Conservation (phyloP, 2,329 filamentous ascomycete species). For the Claviceps pazoutovae region DNA sequence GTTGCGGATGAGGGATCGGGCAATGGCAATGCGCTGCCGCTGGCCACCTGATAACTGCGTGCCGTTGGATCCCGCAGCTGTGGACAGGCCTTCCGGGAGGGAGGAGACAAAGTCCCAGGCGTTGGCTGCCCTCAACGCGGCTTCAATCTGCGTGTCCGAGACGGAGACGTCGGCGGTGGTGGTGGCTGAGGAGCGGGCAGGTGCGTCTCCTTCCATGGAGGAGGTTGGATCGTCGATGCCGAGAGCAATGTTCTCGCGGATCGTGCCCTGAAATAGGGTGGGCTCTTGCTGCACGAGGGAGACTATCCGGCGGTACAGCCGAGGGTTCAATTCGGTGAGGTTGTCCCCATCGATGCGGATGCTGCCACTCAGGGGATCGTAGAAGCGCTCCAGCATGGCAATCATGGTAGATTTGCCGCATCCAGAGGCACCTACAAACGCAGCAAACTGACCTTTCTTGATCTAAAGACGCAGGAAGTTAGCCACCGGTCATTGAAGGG, state of each 20-base stretch:
- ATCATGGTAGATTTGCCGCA: slow-evolving; percentile 50
- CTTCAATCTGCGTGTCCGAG: slow-evolving; percentile 23
- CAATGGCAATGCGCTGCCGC: slow-evolving; percentile 10
- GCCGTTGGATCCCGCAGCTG: slow-evolving; percentile 56
- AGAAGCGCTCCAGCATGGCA: slow-evolving; percentile 33
- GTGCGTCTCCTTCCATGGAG: slow-evolving; percentile 7
- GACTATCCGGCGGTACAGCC: slow-evolving; percentile 36
- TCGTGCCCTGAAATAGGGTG: slow-evolving; percentile 62
- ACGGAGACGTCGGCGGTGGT: slow-evolving; percentile 7
- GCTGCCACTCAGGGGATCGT: slow-evolving; percentile 28
- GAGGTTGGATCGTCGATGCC: slow-evolving; percentile 8
- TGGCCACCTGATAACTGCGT: slow-evolving; percentile 8
- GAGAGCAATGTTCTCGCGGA: slow-evolving; percentile 61
- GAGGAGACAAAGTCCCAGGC: slow-evolving; percentile 49
- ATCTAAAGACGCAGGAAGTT: slow-evolving; percentile 14
- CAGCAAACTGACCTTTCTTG: slow-evolving; percentile 34
- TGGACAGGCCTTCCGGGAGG: slow-evolving; percentile 84
- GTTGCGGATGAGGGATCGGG: slow-evolving; percentile 48
- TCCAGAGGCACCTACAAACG: slow-evolving; percentile 41
- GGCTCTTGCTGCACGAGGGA: slow-evolving; percentile 46
- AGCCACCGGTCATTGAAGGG: too few species aligned
- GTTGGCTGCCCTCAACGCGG: slow-evolving; percentile 33
- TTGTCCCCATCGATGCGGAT: slow-evolving; percentile 33
- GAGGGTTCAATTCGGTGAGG: slow-evolving; percentile 27
- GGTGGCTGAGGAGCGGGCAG: slow-evolving; percentile 10